phyloP scores from a whole-genome alignment of 305 asterid species.

The Euphrasia arctica region DNA sequence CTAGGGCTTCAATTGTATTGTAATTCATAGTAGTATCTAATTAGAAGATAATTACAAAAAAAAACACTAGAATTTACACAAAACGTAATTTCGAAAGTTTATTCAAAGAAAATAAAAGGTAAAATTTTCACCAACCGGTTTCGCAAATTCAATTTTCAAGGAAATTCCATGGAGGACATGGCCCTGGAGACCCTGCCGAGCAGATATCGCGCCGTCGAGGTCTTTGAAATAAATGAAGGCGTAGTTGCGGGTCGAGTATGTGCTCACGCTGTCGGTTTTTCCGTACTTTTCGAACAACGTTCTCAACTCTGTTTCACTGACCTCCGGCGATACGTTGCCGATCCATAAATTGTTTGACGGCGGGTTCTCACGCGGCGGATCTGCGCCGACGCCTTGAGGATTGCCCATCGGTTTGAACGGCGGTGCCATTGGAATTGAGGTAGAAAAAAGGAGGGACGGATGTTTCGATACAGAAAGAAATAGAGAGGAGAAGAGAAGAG shows the following conservation, averaged over 20 bases:
- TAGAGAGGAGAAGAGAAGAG: constrained; percentile 6
- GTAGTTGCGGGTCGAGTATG: constrained; percentile 72
- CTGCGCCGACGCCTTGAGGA: constrained; percentile 30
- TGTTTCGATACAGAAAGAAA: constrained; percentile 2
- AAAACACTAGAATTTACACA: constrained; percentile 17
- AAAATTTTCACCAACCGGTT: constrained; percentile 78
- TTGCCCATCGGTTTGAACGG: constrained; percentile 30
- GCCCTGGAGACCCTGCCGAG: constrained; percentile 72
- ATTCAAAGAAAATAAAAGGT: constrained; percentile 28
- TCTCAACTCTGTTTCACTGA: constrained; percentile 62
- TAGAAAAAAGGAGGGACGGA: constrained; percentile 12
- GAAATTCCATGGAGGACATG: constrained; percentile 53
- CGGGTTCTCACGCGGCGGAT: constrained; percentile 36
- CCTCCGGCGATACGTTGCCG: constrained; percentile 69
- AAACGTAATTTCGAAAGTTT: constrained; percentile 14
- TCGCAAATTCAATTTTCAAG: constrained; percentile 83
- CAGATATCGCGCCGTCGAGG: constrained; percentile 62
- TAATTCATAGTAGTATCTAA: no score
- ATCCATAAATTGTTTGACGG: constrained; percentile 89
- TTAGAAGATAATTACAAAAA: constrained; percentile 4
- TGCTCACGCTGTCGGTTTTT: constrained; percentile 63
- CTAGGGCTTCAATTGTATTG: neutral
- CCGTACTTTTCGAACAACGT: constrained; percentile 61
- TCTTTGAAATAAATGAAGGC: constrained; percentile 74
- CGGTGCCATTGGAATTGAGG: constrained; percentile 36